Percentiles rank a stretch among this genome's conserved stretches.
Evolutionary conservation across 805 yeast genomes (phyloP).

Genomic region (Candida sanyiensis): DNA sequence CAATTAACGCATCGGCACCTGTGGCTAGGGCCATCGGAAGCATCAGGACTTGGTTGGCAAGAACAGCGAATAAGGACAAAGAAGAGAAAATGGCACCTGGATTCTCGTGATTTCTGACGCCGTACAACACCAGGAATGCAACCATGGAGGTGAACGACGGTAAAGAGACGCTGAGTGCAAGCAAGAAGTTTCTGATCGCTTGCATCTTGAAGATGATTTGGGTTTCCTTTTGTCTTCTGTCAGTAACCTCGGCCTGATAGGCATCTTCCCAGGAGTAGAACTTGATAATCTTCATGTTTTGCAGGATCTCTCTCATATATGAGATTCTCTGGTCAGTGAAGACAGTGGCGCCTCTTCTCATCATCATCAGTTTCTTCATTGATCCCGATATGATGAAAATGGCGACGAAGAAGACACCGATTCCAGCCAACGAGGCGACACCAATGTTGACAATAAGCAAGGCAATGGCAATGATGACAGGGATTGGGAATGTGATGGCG

Average conservation of each 20-base stretch:
- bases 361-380: slow-evolving; percentile 43
- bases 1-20: slow-evolving; percentile 61
- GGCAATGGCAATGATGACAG: slow-evolving; percentile 56
- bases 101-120: slow-evolving; percentile 31
- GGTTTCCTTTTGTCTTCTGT: slow-evolving; percentile 55
- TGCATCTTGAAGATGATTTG: slow-evolving; percentile 50
- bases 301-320: slow-evolving; percentile 55
- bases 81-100: slow-evolving; percentile 70
- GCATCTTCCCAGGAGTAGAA: slow-evolving; percentile 86
- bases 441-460: slow-evolving; percentile 64
- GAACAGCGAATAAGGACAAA: slow-evolving; percentile 56
- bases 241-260: slow-evolving; percentile 47
- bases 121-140: slow-evolving; percentile 39
- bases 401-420: slow-evolving; percentile 46
- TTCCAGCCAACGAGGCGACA: slow-evolving; percentile 60
- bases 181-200: slow-evolving; percentile 45
- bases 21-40: slow-evolving; percentile 67
- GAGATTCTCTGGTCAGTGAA: slow-evolving; percentile 62
- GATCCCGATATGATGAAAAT: slow-evolving; percentile 38
- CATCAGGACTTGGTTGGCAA: slow-evolving; percentile 58
- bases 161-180: slow-evolving; percentile 45
- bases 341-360: slow-evolving; percentile 49
- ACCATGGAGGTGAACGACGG: slow-evolving; percentile 54
- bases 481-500: slow-evolving; percentile 50
- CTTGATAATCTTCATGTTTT: slow-evolving; percentile 64